phyloP scores from a whole-genome alignment of 148 eudicot genomes.

The Spergularia bocconei region DNA sequence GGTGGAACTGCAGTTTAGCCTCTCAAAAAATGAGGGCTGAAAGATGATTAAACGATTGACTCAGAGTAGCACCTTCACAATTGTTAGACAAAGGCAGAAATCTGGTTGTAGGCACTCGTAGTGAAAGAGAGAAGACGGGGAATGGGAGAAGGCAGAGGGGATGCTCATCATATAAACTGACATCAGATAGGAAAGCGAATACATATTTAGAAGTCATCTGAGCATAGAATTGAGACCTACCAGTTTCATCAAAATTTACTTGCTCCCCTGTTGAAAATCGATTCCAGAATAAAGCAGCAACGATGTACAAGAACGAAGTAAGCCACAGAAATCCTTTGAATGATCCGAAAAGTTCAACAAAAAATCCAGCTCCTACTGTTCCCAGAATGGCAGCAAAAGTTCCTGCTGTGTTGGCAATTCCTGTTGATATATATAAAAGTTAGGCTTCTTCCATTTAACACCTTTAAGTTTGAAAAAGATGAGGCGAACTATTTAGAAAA shows the following conservation, averaged over 20 bases:
- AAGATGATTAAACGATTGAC: neutral
- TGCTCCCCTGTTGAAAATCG: constrained; percentile 75
- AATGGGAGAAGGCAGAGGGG: neutral
- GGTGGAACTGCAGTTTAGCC: neutral
- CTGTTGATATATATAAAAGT: constrained; percentile 31
- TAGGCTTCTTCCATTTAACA: neutral
- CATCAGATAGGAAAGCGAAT: neutral
- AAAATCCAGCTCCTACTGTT: constrained; percentile 88
- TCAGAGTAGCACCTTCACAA: neutral
- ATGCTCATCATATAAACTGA: neutral
- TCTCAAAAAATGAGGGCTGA: neutral
- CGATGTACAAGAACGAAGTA: constrained; percentile 62
- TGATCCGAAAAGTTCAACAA: constrained; percentile 74
- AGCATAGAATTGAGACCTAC: constrained; percentile 20
- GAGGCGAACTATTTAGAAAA: neutral
- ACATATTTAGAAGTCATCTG: neutral
- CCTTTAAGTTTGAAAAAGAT: neutral
- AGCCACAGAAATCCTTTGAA: constrained; percentile 79
- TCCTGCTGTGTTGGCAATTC: constrained; percentile 82
- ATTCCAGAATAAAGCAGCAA: constrained; percentile 66
- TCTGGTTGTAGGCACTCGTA: neutral
- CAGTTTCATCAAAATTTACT: constrained; percentile 62
- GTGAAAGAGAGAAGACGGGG: neutral
- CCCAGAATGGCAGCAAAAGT: constrained; percentile 81
- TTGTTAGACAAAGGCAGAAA: neutral